Conservation (phyloP, 2,329 filamentous ascomycete genomes). For the Scedosporium dehoogii region DNA sequence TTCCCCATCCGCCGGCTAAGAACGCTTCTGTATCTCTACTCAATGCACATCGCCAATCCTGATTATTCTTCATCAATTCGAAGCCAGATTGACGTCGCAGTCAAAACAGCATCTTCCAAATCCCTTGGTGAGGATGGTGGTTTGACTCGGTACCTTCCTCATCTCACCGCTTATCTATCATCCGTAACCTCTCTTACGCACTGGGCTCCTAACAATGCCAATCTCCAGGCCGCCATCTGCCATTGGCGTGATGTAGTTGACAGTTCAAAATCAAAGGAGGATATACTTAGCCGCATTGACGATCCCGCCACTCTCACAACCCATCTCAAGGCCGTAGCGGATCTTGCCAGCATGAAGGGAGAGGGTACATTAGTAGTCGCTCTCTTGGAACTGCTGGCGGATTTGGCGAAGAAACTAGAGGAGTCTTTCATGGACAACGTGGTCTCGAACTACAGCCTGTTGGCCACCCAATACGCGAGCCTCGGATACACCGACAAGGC, state of each 20-base stretch:
- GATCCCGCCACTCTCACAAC: conserved; percentile 37
- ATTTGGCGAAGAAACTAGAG: conserved; percentile 25
- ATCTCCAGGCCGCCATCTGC: conserved; percentile 26
- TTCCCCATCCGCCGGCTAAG: conserved; percentile 44
- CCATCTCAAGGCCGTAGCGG: conserved; percentile 39
- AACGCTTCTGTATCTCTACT: conserved; percentile 38
- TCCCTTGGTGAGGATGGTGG: conserved; percentile 33
- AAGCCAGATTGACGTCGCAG: conserved; percentile 26
- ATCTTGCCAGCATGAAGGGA: conserved; percentile 42
- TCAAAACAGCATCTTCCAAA: conserved; percentile 24
- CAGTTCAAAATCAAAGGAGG: conserved; percentile 25
- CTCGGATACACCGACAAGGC: conserved; percentile 43
- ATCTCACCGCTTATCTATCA: conserved; percentile 34
- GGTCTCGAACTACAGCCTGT: conserved; percentile 34
- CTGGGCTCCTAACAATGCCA: conserved; percentile 16
- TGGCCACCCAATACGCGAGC: conserved; percentile 43
- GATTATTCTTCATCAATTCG: conserved; percentile 28
- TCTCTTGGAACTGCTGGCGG: conserved; percentile 35
- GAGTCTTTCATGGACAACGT: conserved; percentile 21
- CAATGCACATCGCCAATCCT: conserved; percentile 35
- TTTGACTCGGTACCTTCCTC: conserved; percentile 34
- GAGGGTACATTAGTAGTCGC: conserved; percentile 34
- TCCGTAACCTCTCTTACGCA: conserved; percentile 34
- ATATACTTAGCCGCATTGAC: conserved; percentile 36
- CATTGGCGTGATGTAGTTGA: conserved; percentile 34